phyloP scores from a whole-genome alignment of 208 protist genomes.

The Crithidia expoeki region DNA sequence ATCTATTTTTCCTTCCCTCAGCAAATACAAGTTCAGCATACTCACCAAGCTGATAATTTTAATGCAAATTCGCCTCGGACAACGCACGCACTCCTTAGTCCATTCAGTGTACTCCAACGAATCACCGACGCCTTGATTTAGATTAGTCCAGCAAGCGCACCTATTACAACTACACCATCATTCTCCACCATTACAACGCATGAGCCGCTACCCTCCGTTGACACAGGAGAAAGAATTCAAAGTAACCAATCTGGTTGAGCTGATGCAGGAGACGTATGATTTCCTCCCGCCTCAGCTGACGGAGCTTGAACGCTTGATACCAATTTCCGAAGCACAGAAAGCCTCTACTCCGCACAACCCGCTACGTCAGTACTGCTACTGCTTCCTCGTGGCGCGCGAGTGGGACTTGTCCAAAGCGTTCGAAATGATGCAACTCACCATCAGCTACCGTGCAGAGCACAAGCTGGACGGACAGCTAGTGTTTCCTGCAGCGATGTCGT shows the following conservation, averaged over 20 bases:
- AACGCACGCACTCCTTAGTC: too few relatives aligned
- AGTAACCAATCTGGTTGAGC: constrained; percentile 43
- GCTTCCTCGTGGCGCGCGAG: constrained; percentile 43
- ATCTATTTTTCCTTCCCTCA: too few relatives aligned
- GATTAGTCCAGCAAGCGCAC: too few relatives aligned
- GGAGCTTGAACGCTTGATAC: background rate
- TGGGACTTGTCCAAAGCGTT: constrained; percentile 64
- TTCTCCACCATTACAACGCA: background rate
- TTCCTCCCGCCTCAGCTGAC: constrained; percentile 13
- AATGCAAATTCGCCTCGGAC: too few relatives aligned
- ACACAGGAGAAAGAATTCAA: constrained; percentile 43
- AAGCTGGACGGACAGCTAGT: constrained; percentile 42
- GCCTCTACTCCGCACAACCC: constrained; percentile 21
- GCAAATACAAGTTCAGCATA: too few relatives aligned
- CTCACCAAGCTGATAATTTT: too few relatives aligned
- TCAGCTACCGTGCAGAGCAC: constrained; percentile 40
- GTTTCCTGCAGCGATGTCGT: constrained; percentile 41
- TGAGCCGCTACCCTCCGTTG: constrained; percentile 31
- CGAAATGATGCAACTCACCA: constrained; percentile 39
- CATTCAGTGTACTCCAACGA: too few relatives aligned
- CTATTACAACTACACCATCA: too few relatives aligned
- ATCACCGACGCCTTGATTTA: too few relatives aligned
- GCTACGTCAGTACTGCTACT: constrained; percentile 47
- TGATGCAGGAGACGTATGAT: constrained; percentile 27
- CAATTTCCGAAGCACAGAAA: background rate